Evolutionary conservation across 2,329 filamentous ascomycete species (phyloP).

Genomic region (Neurospora sp.): DNA sequence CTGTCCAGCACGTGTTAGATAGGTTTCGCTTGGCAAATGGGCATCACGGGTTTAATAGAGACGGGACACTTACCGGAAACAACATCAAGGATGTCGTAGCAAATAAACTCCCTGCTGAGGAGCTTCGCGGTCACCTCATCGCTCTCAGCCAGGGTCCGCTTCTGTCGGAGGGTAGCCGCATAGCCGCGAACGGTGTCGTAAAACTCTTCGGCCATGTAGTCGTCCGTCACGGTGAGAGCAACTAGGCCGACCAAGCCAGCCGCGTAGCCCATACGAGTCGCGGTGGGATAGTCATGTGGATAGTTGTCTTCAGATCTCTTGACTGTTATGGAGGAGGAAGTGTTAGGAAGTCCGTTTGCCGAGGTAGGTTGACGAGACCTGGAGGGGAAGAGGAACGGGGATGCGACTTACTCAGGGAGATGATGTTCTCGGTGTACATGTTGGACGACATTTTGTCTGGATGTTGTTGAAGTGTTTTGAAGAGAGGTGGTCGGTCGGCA

Average conservation of each 20-base stretch:
- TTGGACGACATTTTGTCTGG: not conserved
- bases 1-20: not conserved
- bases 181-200: not conserved
- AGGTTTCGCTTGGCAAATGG: not conserved
- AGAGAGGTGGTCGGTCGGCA: not conserved
- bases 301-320: not conserved
- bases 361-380: not conserved
- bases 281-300: not conserved
- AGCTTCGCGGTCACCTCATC: not conserved
- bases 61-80: not conserved
- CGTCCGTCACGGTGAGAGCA: not conserved
- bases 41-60: not conserved
- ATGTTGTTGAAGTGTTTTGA: not conserved
- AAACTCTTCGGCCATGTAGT: not conserved
- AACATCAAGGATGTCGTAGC: not conserved
- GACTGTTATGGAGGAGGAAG: not conserved
- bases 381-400: not conserved
- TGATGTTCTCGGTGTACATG: not conserved
- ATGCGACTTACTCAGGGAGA: not conserved
- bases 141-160: not conserved
- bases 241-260: not conserved
- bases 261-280: not conserved
- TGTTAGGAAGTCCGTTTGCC: not conserved
- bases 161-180: not conserved
- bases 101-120: not conserved